A percentile compares a stretch with the other conserved stretches of the same genome.
phyloP scores from a whole-genome alignment of 2,329 filamentous ascomycete genomes.

The Epicoccum nigrum region DNA sequence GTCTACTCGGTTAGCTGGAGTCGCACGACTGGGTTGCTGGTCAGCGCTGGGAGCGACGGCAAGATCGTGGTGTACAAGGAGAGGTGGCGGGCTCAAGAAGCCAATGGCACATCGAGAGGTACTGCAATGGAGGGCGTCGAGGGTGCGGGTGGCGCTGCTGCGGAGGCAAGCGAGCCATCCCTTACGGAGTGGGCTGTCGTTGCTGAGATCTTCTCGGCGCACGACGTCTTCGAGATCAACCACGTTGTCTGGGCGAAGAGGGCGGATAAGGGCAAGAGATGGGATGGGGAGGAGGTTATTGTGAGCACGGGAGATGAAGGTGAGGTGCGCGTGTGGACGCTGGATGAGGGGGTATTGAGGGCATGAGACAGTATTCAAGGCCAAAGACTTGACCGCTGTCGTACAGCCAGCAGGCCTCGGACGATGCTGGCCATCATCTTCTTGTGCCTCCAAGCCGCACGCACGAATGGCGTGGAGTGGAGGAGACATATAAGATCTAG shows the following conservation, averaged over 20 bases:
- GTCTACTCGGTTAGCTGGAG: constrained; percentile 90
- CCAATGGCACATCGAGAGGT: constrained; percentile 29
- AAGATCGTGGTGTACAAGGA: constrained; percentile 34
- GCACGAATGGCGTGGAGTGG: too few species aligned
- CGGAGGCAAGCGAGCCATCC: constrained; percentile 20
- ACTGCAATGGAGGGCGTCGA: constrained; percentile 27
- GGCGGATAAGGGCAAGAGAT: constrained; percentile 68
- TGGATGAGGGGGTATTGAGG: constrained; percentile 29
- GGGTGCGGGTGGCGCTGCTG: constrained; percentile 25
- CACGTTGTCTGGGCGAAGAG: constrained; percentile 86
- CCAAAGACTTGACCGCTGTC: too few species aligned
- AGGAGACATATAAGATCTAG: not conserved
- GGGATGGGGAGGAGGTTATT: constrained; percentile 78
- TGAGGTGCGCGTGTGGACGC: constrained; percentile 79
- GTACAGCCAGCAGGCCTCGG: too few species aligned
- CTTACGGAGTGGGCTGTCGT: constrained; percentile 73
- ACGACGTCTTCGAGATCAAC: constrained; percentile 94
- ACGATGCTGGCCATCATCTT: too few species aligned
- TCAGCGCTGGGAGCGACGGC: constrained; percentile 83
- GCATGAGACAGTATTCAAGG: not conserved
- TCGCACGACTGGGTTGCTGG: constrained; percentile 73
- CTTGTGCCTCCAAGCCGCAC: too few species aligned
- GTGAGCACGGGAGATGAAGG: constrained; percentile 94
- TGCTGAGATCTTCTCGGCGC: constrained; percentile 72
- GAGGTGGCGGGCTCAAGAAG: constrained; percentile 21